A percentile compares a stretch with the other conserved stretches of the same genome.
phyloP scores from a whole-genome alignment of 257 asterid genomes.

The Plectranthus barbatus region DNA sequence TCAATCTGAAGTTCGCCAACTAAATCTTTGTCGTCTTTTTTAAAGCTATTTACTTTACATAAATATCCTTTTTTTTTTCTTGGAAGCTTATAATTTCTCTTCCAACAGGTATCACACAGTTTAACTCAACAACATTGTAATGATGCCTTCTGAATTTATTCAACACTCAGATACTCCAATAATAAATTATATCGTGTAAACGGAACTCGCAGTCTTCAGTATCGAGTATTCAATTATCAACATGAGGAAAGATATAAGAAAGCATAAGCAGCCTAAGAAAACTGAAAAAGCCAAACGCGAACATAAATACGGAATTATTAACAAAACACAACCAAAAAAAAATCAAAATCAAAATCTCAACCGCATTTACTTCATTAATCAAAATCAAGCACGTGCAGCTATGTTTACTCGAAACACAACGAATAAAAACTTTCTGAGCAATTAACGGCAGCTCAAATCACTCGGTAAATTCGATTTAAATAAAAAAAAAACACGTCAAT shows the following conservation, averaged over 20 bases:
- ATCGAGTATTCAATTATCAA: background rate
- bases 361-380: background rate
- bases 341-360: background rate
- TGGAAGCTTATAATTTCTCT: background rate
- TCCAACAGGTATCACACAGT: background rate
- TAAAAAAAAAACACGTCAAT: background rate
- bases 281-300: background rate
- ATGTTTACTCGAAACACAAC: conserved; percentile 2
- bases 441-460: background rate
- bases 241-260: background rate
- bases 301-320: background rate
- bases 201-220: background rate
- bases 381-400: background rate
- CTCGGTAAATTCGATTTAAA: background rate
- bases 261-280: background rate
- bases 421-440: background rate
- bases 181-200: background rate
- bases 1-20: background rate
- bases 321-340: background rate
- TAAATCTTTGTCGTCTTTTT: background rate
- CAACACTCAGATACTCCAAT: background rate
- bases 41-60: background rate
- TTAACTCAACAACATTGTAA: background rate
- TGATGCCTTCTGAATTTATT: background rate
- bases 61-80: background rate